Percentiles rank a stretch among this genome's conserved stretches.
These are phyloP conservation scores for Farysia itapuensis DNA, from an alignment of 1,284 basidiomycete genomes.

Conservation along the genomic window DNA sequence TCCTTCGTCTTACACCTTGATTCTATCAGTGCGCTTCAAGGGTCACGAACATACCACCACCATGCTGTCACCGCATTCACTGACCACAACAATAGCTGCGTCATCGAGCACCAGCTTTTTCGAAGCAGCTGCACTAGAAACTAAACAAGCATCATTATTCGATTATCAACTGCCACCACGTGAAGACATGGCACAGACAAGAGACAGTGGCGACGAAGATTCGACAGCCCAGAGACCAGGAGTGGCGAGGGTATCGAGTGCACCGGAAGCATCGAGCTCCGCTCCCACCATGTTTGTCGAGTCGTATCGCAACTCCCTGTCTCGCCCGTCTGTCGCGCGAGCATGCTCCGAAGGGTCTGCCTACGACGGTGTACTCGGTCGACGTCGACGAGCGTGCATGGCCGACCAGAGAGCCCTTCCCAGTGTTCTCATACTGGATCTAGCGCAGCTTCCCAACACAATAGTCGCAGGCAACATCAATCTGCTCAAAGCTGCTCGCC, in stretches of 20 bases:
- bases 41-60: no score
- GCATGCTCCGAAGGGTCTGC: conserved; percentile 31
- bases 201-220: no score
- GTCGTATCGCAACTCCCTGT: conserved; percentile 1
- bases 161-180: no score
- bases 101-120: no score
- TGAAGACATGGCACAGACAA: no score
- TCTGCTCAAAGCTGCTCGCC: conserved; percentile 30
- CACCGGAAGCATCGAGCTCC: conserved; percentile 19
- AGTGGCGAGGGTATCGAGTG: conserved; percentile 28
- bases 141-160: no score
- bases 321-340: conserved; percentile 18
- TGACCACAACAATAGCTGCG: no score
- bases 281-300: conserved; percentile 16
- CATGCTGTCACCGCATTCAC: no score
- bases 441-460: conserved; percentile 20
- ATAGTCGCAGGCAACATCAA: conserved; percentile 25
- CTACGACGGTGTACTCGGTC: conserved; percentile 27
- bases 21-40: no score
- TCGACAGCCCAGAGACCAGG: conserved; percentile 22
- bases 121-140: no score
- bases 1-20: no score
- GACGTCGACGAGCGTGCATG: no score
- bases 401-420: conserved; percentile 6
- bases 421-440: conserved; percentile 22